These are phyloP conservation scores for Ciborinia camelliae DNA, from an alignment of 2,329 filamentous ascomycete genomes.

Conservation along the genomic window DNA sequence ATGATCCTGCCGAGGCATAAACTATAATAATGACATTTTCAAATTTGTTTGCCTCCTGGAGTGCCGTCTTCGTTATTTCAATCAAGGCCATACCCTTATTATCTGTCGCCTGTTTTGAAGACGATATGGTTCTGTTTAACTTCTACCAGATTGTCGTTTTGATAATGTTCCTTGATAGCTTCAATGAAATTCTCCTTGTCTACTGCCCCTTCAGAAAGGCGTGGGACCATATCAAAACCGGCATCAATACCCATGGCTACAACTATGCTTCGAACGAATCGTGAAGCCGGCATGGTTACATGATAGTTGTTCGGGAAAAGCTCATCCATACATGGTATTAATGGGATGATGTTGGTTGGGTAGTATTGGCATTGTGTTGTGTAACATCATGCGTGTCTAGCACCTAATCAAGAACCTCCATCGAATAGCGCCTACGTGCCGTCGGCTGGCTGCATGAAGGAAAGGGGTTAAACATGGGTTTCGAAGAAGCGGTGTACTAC, in stretches of 20 bases:
- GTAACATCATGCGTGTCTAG: not conserved
- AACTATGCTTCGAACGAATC: not conserved
- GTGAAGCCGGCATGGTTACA: too few relatives aligned
- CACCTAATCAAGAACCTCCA: not conserved
- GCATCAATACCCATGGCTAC: slow-evolving; percentile 31
- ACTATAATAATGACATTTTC: too few relatives aligned
- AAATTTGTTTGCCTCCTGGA: too few relatives aligned
- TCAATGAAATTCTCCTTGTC: slow-evolving; percentile 33
- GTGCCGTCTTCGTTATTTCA: not conserved
- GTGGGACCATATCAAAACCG: slow-evolving; percentile 36
- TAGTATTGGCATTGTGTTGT: not conserved
- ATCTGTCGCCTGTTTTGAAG: slow-evolving; percentile 31
- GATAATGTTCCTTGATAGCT: slow-evolving; percentile 16
- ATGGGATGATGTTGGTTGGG: not conserved
- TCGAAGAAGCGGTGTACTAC: not conserved
- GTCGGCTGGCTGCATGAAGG: not conserved
- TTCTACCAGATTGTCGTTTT: not conserved
- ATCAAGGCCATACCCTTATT: not conserved
- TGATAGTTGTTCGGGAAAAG: not conserved
- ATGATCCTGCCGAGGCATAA: too few relatives aligned
- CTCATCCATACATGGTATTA: not conserved
- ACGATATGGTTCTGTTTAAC: slow-evolving; percentile 29
- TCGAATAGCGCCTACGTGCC: not conserved
- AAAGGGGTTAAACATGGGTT: not conserved
- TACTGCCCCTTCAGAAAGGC: slow-evolving; percentile 29